Evolutionary conservation across 306 rosid species (phyloP), one percentile per base, ranked within the genome.

Genomic region (Dalbergia oliveri): DNA sequence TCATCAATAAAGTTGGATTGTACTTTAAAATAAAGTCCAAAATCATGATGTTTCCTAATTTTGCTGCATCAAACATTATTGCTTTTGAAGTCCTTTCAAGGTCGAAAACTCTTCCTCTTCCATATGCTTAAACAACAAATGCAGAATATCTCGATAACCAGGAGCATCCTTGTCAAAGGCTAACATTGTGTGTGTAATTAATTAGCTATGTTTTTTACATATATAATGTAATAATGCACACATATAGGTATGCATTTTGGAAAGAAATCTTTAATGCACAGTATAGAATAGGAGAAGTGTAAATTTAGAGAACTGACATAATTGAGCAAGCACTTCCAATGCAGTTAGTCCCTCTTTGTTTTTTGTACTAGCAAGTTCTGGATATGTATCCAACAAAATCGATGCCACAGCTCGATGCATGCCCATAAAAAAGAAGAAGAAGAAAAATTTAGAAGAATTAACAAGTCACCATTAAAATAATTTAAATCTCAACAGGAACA

Each of bases 51-150:
- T 59, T 59, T 11, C 37, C 65, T 59, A 15, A 59, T 23, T 59
- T 59, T 23, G 65, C 65, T 21, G 65, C 65, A 59, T 59, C 37
- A 59, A 59, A 59, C 65, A 21, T 21, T 21, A 59, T 59, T 23
- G 65, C 37, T 21, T 59, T 4, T 59, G 65, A 59, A 21, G 65
- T 21, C 21, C 65, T 11, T 59, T 0, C 65, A 21, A 12, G 26
- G 65, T 23, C 11, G 4, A 11, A 0, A 58, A 21, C 5, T 59
- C 63, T 21, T 57, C 34, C 23, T n/a, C 23, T 23, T 59, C 37
- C 65, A 59, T 21, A 9, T 8, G 14, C 65, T 59, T 59, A 11
- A 23, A 21, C 65, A 59, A 26, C 15, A 5, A 57, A 57, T 5
- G 8, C 11, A 57, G 31, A 57, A 19, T 57, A 9, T 57, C 63